These are phyloP conservation scores for Areca catechu DNA, from an alignment of 176 grass and related monocot genomes.

Conservation along the genomic window DNA sequence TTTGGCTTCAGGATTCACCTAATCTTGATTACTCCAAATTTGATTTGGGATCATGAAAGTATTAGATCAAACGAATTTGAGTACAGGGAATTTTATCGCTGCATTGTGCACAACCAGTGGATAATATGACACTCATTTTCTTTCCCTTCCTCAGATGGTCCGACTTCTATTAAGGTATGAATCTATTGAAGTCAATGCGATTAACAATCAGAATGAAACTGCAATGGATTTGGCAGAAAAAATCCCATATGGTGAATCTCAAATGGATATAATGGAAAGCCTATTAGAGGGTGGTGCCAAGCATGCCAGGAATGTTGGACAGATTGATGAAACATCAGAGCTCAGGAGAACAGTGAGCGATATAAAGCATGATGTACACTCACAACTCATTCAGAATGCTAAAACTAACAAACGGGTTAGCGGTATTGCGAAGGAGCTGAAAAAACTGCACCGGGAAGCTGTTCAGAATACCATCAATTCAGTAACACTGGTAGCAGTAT, in stretches of 20 bases:
- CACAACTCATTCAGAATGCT: conserved; percentile 79
- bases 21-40: no score
- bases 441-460: conserved; percentile 83
- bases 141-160: conserved; percentile 56
- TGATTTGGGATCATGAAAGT: no score
- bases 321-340: conserved; percentile 65
- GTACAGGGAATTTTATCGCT: no score
- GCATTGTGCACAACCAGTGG: no score
- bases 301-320: conserved; percentile 72
- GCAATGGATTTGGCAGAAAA: conserved; percentile 92
- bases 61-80: no score
- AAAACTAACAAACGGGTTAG: conserved; percentile 90
- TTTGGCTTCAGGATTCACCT: no score
- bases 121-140: not conserved
- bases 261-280: conserved; percentile 82
- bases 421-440: conserved; percentile 81
- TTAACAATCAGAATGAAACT: conserved; percentile 93
- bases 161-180: conserved; percentile 73
- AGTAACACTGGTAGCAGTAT: conserved; percentile 77
- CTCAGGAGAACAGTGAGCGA: conserved; percentile 93
- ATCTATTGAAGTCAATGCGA: conserved; percentile 57
- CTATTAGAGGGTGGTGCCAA: conserved; percentile 80
- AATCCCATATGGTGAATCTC: conserved; percentile 80
- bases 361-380: conserved; percentile 91
- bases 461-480: conserved; percentile 98